Evolutionary conservation across 768 basidiomycete genomes (phyloP), one percentile per base, ranked within the genome.

Genomic region (Naganishia randhawae): DNA sequence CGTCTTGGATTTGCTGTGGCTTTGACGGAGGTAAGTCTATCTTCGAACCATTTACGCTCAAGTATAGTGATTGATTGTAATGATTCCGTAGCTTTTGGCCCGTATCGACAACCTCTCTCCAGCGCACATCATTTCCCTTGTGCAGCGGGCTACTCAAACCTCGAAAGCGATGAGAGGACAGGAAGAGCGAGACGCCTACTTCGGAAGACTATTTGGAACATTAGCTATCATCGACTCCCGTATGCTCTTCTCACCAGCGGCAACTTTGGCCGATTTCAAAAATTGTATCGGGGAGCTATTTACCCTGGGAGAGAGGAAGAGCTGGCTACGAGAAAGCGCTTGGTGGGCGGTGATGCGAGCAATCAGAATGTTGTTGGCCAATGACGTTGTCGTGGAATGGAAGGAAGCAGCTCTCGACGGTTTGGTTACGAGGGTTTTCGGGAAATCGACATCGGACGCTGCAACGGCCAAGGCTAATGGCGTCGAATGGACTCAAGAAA

Each of bases 1-100:
- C 82, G 95, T 72, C 82, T 97, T 41, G 95, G 95, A 19, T 99
- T 97, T 77, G 92, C 93, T 10, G 95, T 99, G 50, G 92, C 93
- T 35, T 82, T 99, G 72, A 92, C 95, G 0, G 94, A 96, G 84
- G 94, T 95, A 75, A 73, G 85, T 79, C 39, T 29, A 25, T 37
- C 14, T 9, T 27, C 17, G 25, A 25, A 8, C 32, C 3, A 9
- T 22, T 3, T 13, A 10, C 16, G 19, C 10, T 51, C 61, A 22
- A 55, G 16, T 11, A 50, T 25, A 25, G 45, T 50, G 6, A 2
- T 2, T 51, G 11, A 33, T 11, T 17, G 2, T n/a, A 17, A 27
- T 61, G 39, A 31, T 32, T 32, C 52, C 29, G 1, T 65, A 96
- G 94, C 83, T 96, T 13, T 81, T 96, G 37, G 87, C 89, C 37